phyloP scores from a whole-genome alignment of 2,329 filamentous ascomycete species.

The Monilinia vaccinii-corymbosi region DNA sequence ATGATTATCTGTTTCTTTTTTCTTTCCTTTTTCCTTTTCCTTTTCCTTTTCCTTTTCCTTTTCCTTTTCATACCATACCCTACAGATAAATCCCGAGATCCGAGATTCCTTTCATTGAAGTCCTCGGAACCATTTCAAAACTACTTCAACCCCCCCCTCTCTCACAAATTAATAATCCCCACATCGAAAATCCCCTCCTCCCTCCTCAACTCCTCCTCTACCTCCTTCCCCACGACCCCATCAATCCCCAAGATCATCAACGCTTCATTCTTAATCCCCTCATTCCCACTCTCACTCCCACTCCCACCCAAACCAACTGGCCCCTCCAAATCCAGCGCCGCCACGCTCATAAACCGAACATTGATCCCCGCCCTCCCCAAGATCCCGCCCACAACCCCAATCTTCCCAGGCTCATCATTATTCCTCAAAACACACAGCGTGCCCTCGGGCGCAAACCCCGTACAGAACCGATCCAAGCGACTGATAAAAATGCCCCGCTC shows the following conservation, averaged over 20 bases:
- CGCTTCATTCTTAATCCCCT: constrained; percentile 52
- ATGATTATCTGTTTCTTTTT: too few species aligned
- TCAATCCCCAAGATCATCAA: constrained; percentile 76
- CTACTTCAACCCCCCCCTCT: too few species aligned
- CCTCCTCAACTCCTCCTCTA: constrained; percentile 39
- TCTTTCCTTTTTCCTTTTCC: too few species aligned
- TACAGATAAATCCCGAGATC: too few species aligned
- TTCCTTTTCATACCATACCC: too few species aligned
- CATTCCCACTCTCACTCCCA: constrained; percentile 25
- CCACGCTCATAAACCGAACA: constrained; percentile 72
- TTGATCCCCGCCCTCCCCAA: constrained; percentile 65
- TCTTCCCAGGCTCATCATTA: constrained; percentile 74
- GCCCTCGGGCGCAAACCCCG: constrained; percentile 64
- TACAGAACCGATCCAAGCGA: constrained; percentile 63
- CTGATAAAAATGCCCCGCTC: constrained; percentile 60
- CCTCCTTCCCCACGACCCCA: constrained; percentile 49
- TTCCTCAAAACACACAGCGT: constrained; percentile 72
- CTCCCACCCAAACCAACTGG: constrained; percentile 14
- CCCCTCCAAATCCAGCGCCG: constrained; percentile 34
- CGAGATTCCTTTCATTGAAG: too few species aligned
- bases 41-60: too few species aligned
- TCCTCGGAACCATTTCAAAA: too few species aligned
- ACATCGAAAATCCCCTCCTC: constrained; percentile 48
- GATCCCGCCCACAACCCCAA: constrained; percentile 65
- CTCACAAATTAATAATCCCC: constrained; percentile 37